Evolutionary conservation across 768 basidiomycete genomes (phyloP), one percentile per base, ranked within the genome.

Genomic region (Scleroderma bovista): DNA sequence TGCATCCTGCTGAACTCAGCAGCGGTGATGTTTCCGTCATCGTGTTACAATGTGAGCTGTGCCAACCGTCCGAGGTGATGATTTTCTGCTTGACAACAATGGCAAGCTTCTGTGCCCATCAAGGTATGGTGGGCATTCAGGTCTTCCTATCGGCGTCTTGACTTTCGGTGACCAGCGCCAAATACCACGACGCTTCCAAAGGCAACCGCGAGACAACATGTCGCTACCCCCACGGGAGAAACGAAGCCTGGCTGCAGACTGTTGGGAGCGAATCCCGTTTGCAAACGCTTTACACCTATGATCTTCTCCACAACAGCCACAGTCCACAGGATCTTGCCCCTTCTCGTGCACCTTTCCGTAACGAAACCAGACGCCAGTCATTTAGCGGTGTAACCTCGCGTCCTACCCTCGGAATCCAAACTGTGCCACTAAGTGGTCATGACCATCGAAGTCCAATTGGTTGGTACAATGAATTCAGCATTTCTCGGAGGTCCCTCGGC

Each of bases 401-500:
- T 17, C 81, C 86, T 8, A 76, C 76, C 46, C 60, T 80, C 19
- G 70, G 61, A 9, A 56, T 72, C 20, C 81, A 81, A 56, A 84
- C 77, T 10, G 63, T 79, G 63, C 80, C 80, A 29, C 50, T 55
- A 19, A 63, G 57, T 31, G 61, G 62, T 38, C 64, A 64, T n/a
- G 72, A 64, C 17, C 71, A 72, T 41, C 69, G 64, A 47, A 33
- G 43, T 19, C 50, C 68, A 58, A 59, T 63, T 62, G 53, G 69
- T 72, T 51, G 72, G 72, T 90, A 88, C 52, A 80, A 80, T 50
- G 87, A 91, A 63, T 90, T 90, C 57, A 88, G 88, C 13, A 63
- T 68, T 13, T 86, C 88, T 12, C 77, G 79, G 19, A 69, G 76
- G 53, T 83, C 84, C 6, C 72, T 88, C 24, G 69, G 69, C 22